phyloP scores from a whole-genome alignment of 352 stramenopile species.

The Plasmopara viticola region DNA sequence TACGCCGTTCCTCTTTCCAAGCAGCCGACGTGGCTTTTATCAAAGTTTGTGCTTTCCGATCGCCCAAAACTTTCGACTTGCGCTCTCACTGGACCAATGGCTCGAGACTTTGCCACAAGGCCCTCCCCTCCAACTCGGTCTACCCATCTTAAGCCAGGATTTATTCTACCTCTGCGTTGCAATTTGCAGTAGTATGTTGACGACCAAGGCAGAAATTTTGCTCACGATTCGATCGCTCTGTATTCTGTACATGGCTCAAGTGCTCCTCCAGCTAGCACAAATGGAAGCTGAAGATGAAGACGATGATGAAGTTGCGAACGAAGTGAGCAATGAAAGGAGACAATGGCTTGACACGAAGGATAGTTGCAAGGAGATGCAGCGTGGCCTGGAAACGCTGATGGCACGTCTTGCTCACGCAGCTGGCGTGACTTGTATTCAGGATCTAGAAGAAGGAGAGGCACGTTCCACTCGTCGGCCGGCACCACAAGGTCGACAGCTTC shows the following conservation, averaged over 20 bases:
- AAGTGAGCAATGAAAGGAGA: constrained; percentile 16
- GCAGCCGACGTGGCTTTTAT: constrained; percentile 44
- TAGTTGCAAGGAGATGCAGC: constrained; percentile 32
- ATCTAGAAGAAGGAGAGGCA: neutral
- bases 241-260: constrained; percentile 73
- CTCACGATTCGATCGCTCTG: constrained; percentile 72
- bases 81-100: constrained; percentile 40
- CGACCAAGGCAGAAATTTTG: constrained; percentile 72
- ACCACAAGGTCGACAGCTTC: constrained; percentile 45
- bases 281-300: constrained; percentile 60
- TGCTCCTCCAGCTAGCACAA: constrained; percentile 57
- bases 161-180: constrained; percentile 69
- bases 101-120: constrained; percentile 36
- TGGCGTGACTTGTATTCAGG: constrained; percentile 28
- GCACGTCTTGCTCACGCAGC: constrained; percentile 33
- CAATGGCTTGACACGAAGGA: constrained; percentile 1
- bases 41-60: constrained; percentile 45
- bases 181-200: constrained; percentile 73
- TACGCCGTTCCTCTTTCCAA: constrained; percentile 52
- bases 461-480: constrained; percentile 5
- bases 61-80: constrained; percentile 39
- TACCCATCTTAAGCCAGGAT: constrained; percentile 67
- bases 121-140: constrained; percentile 43
- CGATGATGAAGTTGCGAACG: constrained; percentile 38
- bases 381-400: constrained; percentile 50